phyloP scores from a whole-genome alignment of 2,329 filamentous ascomycete species.

The Pleoardoris graminearum region DNA sequence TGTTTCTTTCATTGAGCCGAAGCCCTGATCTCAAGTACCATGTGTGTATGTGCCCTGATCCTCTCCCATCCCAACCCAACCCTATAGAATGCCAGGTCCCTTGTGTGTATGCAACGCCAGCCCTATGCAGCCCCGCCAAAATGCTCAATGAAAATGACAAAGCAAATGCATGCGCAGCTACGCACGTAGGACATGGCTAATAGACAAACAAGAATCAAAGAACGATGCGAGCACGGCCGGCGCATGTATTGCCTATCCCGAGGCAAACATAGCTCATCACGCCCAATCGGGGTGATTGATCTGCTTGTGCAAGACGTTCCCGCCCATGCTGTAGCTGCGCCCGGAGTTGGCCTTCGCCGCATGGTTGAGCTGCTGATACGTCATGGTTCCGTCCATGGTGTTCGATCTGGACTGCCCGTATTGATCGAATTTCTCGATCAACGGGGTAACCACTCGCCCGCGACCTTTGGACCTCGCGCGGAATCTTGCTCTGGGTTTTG shows the following conservation, averaged over 20 bases:
- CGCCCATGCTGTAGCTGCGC: not conserved
- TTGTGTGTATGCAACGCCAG: not conserved
- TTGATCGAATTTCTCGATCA: slow-evolving; percentile 22
- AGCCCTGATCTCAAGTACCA: not conserved
- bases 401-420: slow-evolving; percentile 12
- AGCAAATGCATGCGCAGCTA: not conserved
- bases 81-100: not conserved
- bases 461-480: slow-evolving; percentile 19
- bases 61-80: not conserved
- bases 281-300: slow-evolving; percentile 1
- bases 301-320: not conserved
- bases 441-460: slow-evolving; percentile 23
- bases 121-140: not conserved
- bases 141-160: not conserved
- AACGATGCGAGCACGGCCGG: not conserved
- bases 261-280: not conserved
- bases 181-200: slow-evolving; percentile 3
- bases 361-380: slow-evolving; percentile 26
- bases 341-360: not conserved
- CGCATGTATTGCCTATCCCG: not conserved
- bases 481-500: slow-evolving; percentile 8
- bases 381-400: slow-evolving; percentile 29
- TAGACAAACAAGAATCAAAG: too few species aligned
- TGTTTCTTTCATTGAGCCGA: too few species aligned
- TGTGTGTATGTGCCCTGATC: not conserved